phyloP scores from a whole-genome alignment of 2,329 filamentous ascomycete genomes.

The Colletotrichum sp. region DNA sequence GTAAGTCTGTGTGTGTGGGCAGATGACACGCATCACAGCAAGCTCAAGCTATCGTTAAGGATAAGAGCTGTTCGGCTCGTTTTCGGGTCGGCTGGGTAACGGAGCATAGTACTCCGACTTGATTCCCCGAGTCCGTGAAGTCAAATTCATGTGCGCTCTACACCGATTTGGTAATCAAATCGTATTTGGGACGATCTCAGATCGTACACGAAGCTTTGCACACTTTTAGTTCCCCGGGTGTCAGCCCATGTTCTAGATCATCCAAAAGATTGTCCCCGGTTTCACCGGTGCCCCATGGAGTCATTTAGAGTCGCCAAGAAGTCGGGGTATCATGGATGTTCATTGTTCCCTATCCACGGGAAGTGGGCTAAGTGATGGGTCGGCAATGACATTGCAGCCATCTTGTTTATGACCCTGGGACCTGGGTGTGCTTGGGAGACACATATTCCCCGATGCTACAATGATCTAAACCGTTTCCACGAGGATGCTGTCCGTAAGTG shows the following conservation, averaged over 20 bases:
- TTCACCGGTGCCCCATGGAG: background rate
- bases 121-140: background rate
- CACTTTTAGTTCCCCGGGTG: background rate
- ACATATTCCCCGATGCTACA: background rate
- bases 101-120: background rate
- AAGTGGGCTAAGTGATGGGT: background rate
- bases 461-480: background rate
- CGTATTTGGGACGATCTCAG: background rate
- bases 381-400: background rate
- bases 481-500: background rate
- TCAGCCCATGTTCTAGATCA: background rate
- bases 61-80: background rate
- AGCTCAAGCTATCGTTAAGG: background rate
- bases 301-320: background rate
- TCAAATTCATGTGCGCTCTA: background rate
- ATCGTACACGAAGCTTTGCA: background rate
- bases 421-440: background rate
- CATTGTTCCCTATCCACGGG: background rate
- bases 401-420: background rate
- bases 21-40: background rate
- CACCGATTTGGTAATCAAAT: background rate
- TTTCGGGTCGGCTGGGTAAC: background rate
- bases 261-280: background rate
- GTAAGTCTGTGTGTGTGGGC: background rate
- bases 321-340: background rate